These are phyloP conservation scores for Drechslerella coelobrocha DNA, from an alignment of 2,329 filamentous ascomycete species.

Conservation along the genomic window DNA sequence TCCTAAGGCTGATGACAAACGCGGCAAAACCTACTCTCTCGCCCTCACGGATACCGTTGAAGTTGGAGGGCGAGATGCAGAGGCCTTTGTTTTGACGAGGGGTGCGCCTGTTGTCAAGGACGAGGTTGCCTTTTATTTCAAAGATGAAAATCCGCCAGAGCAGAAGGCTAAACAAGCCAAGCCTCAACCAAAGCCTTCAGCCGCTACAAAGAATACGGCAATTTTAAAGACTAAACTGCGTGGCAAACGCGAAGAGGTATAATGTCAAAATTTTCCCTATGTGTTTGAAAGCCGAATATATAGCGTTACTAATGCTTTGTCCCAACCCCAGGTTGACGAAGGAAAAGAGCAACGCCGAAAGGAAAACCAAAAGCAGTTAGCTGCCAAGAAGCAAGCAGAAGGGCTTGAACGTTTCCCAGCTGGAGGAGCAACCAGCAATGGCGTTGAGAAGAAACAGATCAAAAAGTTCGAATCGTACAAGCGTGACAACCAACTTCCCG, in stretches of 20 bases:
- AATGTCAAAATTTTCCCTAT: no score
- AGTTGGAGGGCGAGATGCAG: slow-evolving; percentile 71
- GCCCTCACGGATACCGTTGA: slow-evolving; percentile 92
- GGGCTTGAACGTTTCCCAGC: slow-evolving; percentile 85
- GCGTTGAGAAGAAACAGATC: slow-evolving; percentile 95
- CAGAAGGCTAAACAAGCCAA: slow-evolving; percentile 89
- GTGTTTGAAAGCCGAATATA: background rate
- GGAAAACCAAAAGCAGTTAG: slow-evolving; percentile 89
- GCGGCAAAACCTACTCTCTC: slow-evolving; percentile 85
- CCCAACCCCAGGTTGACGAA: slow-evolving; percentile 74
- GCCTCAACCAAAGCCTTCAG: slow-evolving; percentile 66
- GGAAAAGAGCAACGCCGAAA: slow-evolving; percentile 85
- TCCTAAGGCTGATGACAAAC: slow-evolving; percentile 83
- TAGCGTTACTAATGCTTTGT: background rate
- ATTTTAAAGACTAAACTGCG: slow-evolving; percentile 78
- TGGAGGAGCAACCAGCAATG: slow-evolving; percentile 72
- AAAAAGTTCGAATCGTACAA: slow-evolving; percentile 99
- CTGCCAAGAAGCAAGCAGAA: slow-evolving; percentile 85
- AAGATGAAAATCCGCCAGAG: slow-evolving; percentile 88
- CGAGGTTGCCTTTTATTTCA: slow-evolving; percentile 97
- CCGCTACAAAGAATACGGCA: slow-evolving; percentile 93
- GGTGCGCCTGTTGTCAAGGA: slow-evolving; percentile 91
- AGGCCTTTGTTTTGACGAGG: slow-evolving; percentile 88
- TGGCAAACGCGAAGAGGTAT: slow-evolving; percentile 71
- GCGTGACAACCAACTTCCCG: slow-evolving; percentile 89